Conservation (phyloP, 768 basidiomycete genomes). For the Neoboletus magnificus region DNA sequence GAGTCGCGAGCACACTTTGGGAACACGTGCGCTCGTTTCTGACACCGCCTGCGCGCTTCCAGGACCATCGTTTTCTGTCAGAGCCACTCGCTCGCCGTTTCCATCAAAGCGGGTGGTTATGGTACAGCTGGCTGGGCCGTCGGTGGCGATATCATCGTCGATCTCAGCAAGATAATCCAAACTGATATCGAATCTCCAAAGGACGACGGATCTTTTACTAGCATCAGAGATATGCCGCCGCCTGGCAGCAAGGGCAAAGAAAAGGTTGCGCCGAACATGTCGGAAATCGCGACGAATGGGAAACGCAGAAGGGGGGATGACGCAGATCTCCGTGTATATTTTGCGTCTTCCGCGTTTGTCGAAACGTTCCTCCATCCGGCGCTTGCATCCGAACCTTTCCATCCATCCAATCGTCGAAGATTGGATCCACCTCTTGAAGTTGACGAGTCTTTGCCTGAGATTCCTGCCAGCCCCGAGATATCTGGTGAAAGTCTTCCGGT, state of each 20-base stretch:
- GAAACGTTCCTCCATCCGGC: constrained; percentile 43
- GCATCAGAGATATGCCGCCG: constrained; percentile 53
- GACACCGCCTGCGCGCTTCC: neutral
- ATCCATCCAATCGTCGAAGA: constrained; percentile 20
- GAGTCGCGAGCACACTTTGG: constrained; percentile 27
- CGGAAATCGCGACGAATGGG: constrained; percentile 24
- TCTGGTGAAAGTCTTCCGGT: neutral
- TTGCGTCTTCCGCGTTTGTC: constrained; percentile 53
- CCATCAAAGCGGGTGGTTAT: constrained; percentile 87
- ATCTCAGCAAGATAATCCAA: constrained; percentile 66
- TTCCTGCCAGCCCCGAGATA: neutral
- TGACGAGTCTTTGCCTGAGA: neutral
- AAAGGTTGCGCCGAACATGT: constrained; percentile 12
- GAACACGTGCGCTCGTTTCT: constrained; percentile 8
- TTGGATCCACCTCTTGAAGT: neutral
- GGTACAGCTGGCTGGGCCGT: constrained; percentile 90
- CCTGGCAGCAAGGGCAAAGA: constrained; percentile 57
- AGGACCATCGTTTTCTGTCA: constrained; percentile 73
- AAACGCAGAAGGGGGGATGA: constrained; percentile 62
- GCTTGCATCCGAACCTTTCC: constrained; percentile 10
- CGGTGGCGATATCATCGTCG: constrained; percentile 81
- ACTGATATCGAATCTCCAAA: constrained; percentile 64
- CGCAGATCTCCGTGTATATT: constrained; percentile 47
- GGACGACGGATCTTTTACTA: constrained; percentile 53
- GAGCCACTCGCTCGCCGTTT: constrained; percentile 67